Conservation (phyloP, 768 basidiomycete species). For the Tylopilus felleus region DNA sequence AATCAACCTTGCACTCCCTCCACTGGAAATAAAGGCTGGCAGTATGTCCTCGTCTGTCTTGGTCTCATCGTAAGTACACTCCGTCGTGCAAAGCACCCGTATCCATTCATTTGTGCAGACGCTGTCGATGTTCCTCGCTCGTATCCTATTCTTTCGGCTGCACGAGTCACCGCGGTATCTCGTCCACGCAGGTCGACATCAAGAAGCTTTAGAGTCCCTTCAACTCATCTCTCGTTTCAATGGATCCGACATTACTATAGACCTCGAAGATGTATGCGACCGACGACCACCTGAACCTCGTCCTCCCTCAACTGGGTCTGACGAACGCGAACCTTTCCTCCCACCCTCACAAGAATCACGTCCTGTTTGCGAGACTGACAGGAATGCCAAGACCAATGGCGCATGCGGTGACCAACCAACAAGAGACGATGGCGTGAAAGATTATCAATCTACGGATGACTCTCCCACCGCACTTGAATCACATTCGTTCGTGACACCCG, state of each 20-base stretch:
- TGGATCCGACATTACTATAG: conserved; percentile 64
- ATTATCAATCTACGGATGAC: conserved; percentile 29
- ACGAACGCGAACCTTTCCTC: conserved; percentile 31
- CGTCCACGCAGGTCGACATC: conserved; percentile 79
- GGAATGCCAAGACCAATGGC: not conserved
- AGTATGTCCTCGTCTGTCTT: conserved; percentile 72
- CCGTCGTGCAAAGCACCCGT: not conserved
- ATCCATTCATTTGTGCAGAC: conserved; percentile 51
- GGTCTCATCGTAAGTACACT: conserved; percentile 73
- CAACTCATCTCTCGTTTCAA: conserved; percentile 86
- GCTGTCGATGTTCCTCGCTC: conserved; percentile 78
- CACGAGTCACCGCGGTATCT: conserved; percentile 95
- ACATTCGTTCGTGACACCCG: conserved; percentile 21
- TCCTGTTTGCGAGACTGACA: conserved; percentile 16
- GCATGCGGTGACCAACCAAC: conserved; percentile 3
- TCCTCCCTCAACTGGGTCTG: conserved; percentile 15
- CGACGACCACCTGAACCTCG: conserved; percentile 25
- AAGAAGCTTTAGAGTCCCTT: conserved; percentile 81
- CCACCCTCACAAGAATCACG: conserved; percentile 13
- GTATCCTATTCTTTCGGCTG: conserved; percentile 86
- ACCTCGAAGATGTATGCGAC: conserved; percentile 67
- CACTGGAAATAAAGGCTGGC: conserved; percentile 82
- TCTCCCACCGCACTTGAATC: conserved; percentile 30
- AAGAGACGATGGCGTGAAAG: conserved; percentile 21
- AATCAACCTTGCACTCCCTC: conserved; percentile 58